These are phyloP conservation scores for Aspergillus awamori DNA, from an alignment of 2,329 filamentous ascomycete species.

Conservation along the genomic window DNA sequence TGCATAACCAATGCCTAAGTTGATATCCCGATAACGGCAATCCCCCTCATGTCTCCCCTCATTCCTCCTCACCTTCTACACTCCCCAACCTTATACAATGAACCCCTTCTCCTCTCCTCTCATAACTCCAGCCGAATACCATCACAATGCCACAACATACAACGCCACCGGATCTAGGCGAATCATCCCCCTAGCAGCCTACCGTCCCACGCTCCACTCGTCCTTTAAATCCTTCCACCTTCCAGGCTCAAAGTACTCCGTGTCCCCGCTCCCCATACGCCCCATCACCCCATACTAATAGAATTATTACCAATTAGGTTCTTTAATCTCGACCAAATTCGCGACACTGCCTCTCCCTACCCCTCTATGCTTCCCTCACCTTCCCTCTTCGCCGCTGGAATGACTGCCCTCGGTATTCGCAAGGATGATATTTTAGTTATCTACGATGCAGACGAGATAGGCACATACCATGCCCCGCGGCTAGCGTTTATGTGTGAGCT, in stretches of 20 bases:
- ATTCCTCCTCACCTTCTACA: neutral
- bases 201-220: conserved; percentile 17
- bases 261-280: neutral
- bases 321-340: conserved; percentile 33
- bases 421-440: conserved; percentile 31
- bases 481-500: conserved; percentile 33
- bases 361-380: conserved; percentile 34
- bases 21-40: neutral
- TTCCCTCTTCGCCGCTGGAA: conserved; percentile 23
- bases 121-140: conserved; percentile 18
- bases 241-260: conserved; percentile 27
- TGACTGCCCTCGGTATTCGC: conserved; percentile 25
- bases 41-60: neutral
- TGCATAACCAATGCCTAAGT: neutral
- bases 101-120: conserved; percentile 17
- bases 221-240: conserved; percentile 25
- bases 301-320: conserved; percentile 24
- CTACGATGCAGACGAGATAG: conserved; percentile 33
- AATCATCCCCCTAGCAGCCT: conserved; percentile 30
- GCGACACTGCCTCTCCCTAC: conserved; percentile 26
- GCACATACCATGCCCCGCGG: conserved; percentile 33
- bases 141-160: conserved; percentile 8
- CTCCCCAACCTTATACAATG: neutral
- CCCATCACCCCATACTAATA: neutral
- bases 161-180: conserved; percentile 8